Conservation (phyloP, 2,329 filamentous ascomycete genomes). For the Aspergillus transmontanensis region DNA sequence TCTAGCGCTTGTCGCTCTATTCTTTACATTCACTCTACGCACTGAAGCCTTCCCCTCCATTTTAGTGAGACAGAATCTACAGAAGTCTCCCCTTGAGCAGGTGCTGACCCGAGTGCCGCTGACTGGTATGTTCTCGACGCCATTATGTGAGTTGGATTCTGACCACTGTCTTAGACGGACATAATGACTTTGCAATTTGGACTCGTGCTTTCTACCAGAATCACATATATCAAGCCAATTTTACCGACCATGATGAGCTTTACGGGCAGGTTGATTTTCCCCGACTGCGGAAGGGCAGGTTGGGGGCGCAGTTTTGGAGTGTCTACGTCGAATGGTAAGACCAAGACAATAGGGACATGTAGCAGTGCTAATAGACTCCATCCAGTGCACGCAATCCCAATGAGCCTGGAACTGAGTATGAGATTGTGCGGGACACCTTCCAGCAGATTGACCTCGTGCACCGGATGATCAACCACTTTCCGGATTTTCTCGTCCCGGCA, state of each 20-base stretch:
- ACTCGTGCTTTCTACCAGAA: neutral
- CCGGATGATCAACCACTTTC: neutral
- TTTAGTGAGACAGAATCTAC: too few relatives aligned
- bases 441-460: neutral
- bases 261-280: neutral
- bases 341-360: accelerated
- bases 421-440: neutral
- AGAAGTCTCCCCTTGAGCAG: too few relatives aligned
- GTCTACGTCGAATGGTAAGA: neutral
- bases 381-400: neutral
- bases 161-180: neutral
- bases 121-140: too few relatives aligned
- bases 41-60: too few relatives aligned
- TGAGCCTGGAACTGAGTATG: neutral
- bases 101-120: too few relatives aligned
- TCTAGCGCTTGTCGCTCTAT: too few relatives aligned
- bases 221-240: neutral
- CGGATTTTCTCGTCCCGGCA: neutral
- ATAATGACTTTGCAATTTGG: constrained; percentile 1
- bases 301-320: constrained; percentile 4
- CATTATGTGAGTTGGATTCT: too few relatives aligned
- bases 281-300: neutral
- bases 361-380: too few relatives aligned
- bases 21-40: too few relatives aligned
- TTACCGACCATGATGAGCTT: neutral